Conservation (phyloP, 768 basidiomycete genomes). For the Gyrodon lividus region DNA sequence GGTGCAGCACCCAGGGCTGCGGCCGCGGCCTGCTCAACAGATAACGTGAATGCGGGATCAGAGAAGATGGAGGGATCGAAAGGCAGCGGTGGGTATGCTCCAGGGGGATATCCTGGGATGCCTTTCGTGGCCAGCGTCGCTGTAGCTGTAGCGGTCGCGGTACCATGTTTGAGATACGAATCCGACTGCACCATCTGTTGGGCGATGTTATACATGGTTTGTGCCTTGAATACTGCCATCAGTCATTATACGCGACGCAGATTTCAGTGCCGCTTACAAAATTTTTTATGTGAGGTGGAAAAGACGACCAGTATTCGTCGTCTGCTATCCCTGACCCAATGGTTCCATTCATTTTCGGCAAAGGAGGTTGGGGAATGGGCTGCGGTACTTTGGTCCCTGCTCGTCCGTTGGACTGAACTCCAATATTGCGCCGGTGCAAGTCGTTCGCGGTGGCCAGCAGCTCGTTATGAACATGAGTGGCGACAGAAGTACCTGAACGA, state of each 20-base stretch:
- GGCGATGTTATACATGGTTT: conserved; percentile 67
- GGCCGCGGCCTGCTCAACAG: conserved; percentile 49
- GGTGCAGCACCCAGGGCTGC: conserved; percentile 32
- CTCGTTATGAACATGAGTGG: conserved; percentile 52
- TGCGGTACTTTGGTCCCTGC: conserved; percentile 25
- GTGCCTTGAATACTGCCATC: conserved; percentile 44
- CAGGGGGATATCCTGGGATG: conserved; percentile 40
- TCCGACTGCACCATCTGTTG: conserved; percentile 60
- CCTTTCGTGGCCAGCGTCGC: conserved; percentile 35
- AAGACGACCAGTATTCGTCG: conserved; percentile 68
- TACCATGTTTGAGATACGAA: conserved; percentile 36
- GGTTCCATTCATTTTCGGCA: conserved; percentile 24
- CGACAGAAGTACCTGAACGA: conserved; percentile 30
- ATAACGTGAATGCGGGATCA: conserved; percentile 50
- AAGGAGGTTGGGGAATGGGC: conserved; percentile 12
- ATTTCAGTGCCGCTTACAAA: conserved; percentile 51
- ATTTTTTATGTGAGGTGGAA: conserved; percentile 66
- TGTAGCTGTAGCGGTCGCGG: conserved; percentile 29
- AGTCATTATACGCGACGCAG: conserved; percentile 23
- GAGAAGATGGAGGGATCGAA: conserved; percentile 55
- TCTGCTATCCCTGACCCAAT: conserved; percentile 36
- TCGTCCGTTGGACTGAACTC: conserved; percentile 27
- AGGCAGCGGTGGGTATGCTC: conserved; percentile 41
- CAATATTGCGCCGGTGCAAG: conserved; percentile 47
- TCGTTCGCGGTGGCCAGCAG: conserved; percentile 61